phyloP scores from a whole-genome alignment of 2,329 filamentous ascomycete species.

The Ceratocystis lukuohia region DNA sequence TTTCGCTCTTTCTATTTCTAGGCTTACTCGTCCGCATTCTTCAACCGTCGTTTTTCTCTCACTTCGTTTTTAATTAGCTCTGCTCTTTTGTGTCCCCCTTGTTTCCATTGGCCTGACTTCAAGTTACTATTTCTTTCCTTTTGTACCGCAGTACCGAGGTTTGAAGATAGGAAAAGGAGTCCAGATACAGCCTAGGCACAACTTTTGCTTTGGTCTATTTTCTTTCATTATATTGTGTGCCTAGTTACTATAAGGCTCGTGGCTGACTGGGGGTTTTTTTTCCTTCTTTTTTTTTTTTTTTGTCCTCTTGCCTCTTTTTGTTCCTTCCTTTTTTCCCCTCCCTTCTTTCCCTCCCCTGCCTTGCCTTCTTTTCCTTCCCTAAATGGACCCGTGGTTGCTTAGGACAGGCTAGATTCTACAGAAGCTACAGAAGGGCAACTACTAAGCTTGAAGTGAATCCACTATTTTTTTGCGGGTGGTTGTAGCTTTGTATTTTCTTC shows the following conservation, averaged over 20 bases:
- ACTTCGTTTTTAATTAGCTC: background rate
- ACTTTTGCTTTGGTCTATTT: background rate
- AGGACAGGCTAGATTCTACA: background rate
- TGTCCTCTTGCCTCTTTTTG: background rate
- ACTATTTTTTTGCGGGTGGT: conserved; percentile 12
- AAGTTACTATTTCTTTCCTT: background rate
- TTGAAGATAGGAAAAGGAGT: background rate
- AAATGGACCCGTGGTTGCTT: background rate
- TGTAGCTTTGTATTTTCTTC: conserved; percentile 14
- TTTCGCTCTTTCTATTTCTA: background rate
- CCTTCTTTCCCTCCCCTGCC: background rate
- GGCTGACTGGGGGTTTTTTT: background rate
- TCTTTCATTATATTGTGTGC: background rate
- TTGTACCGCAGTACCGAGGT: background rate
- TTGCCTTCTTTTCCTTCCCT: background rate
- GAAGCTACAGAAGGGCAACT: background rate
- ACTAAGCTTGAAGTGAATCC: conserved; percentile 4
- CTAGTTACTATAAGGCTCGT: background rate
- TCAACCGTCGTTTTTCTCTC: too few relatives aligned
- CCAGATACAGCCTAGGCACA: background rate
- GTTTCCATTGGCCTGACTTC: background rate
- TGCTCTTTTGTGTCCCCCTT: background rate
- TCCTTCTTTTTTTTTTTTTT: background rate
- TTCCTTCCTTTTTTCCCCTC: background rate
- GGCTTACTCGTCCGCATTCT: background rate